Percentiles rank a stretch among this genome's conserved stretches.
Conservation (phyloP, 257 asterid species). For the Craterostigma plantagineum region DNA sequence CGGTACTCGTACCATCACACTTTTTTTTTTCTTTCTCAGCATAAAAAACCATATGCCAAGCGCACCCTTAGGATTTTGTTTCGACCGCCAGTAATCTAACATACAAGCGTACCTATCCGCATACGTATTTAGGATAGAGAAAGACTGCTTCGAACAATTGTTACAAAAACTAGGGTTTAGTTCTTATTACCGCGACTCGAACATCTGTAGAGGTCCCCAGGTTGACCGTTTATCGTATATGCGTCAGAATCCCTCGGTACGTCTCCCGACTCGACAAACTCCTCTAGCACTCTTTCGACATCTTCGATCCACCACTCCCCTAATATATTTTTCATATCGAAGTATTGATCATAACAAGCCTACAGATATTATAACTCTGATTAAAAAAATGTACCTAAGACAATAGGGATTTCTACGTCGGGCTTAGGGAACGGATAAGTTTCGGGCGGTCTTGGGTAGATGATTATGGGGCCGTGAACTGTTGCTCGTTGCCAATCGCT, state of each 20-base stretch:
- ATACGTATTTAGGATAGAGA: no score
- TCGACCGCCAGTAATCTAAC: no score
- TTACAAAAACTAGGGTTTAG: no score
- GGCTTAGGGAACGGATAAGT: conserved; percentile 28
- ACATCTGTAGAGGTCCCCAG: conserved; percentile 85
- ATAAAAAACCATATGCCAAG: no score
- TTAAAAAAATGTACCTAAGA: conserved; percentile 15
- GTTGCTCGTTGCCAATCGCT: conserved; percentile 43
- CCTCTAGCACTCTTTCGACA: conserved; percentile 52
- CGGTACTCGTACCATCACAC: no score
- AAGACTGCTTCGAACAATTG: no score
- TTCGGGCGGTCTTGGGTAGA: conserved; percentile 11
- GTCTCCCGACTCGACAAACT: conserved; percentile 65
- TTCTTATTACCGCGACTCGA: conserved; percentile 32
- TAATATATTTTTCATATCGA: conserved; percentile 3
- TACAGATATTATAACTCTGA: neutral
- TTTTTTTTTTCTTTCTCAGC: no score
- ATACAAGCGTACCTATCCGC: no score
- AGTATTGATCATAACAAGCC: neutral
- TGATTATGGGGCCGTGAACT: conserved; percentile 26
- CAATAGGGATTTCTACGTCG: conserved; percentile 18
- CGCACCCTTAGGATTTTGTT: no score
- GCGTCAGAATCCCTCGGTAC: conserved; percentile 69
- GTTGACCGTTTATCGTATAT: conserved; percentile 87
- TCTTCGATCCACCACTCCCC: conserved; percentile 98